Evolutionary conservation across 2,329 filamentous ascomycete genomes (phyloP).

Genomic region (Orbilia oligospora): DNA sequence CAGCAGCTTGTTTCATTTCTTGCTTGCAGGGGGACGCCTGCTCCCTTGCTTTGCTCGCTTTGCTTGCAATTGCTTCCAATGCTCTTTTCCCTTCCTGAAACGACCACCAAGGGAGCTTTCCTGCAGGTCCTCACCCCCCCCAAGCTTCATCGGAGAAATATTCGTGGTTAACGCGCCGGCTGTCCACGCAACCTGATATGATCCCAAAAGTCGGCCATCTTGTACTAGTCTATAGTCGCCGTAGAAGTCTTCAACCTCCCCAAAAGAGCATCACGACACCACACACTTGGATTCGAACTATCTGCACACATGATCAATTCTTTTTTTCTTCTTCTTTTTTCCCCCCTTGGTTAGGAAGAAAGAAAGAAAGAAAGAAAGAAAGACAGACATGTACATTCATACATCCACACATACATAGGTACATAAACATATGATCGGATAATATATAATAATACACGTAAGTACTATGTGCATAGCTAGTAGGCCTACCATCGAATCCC

Average conservation of each 20-base stretch:
- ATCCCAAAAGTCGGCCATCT: slow-evolving; percentile 11
- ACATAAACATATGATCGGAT: no score
- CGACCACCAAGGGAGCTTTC: slow-evolving; percentile 35
- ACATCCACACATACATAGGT: no score
- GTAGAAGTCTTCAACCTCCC: slow-evolving; percentile 20
- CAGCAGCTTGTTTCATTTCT: slow-evolving; percentile 35
- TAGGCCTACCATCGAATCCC: not conserved
- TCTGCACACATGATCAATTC: not conserved
- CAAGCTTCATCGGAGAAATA: slow-evolving; percentile 12
- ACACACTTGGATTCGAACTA: not conserved
- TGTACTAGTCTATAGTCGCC: slow-evolving; percentile 1
- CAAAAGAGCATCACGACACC: slow-evolving; percentile 8
- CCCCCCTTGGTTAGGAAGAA: no score
- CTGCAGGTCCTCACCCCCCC: slow-evolving; percentile 17
- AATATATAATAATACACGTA: no score
- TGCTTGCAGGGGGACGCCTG: slow-evolving; percentile 24
- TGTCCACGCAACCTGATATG: slow-evolving; percentile 40
- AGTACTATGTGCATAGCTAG: no score
- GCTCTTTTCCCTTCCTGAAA: slow-evolving; percentile 36
- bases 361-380: not conserved
- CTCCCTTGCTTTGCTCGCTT: slow-evolving; percentile 32
- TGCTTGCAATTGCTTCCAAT: slow-evolving; percentile 28
- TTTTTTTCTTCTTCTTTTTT: no score
- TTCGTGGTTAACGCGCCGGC: slow-evolving; percentile 30
- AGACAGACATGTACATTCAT: no score